phyloP scores from a whole-genome alignment of 176 grass and related monocot species.

The Oryza meyeriana region DNA sequence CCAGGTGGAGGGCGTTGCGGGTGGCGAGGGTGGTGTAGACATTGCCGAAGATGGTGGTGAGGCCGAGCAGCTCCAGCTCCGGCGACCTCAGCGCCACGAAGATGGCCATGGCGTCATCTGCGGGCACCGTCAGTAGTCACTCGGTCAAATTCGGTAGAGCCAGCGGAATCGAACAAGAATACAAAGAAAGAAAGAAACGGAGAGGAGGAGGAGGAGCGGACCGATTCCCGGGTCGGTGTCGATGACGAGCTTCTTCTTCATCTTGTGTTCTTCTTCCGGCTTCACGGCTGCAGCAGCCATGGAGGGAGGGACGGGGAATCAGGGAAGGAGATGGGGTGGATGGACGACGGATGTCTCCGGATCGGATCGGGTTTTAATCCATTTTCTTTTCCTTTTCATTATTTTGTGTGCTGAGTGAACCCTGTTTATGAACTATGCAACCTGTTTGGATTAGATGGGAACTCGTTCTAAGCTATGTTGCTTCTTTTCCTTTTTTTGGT shows the following conservation, averaged over 20 bases:
- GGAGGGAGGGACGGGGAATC: not conserved
- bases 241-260: slow-evolving; percentile 72
- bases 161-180: not conserved
- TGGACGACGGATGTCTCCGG: not conserved
- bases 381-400: no score
- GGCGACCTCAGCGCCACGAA: slow-evolving; percentile 89
- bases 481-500: no score
- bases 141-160: not conserved
- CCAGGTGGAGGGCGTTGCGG: slow-evolving; percentile 90
- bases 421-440: no score
- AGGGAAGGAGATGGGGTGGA: not conserved
- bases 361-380: no score
- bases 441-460: no score
- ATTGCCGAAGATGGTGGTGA: slow-evolving; percentile 91
- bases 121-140: not conserved
- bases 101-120: slow-evolving; percentile 99
- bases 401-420: no score
- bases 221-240: slow-evolving; percentile 82
- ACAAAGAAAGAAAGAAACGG: no score
- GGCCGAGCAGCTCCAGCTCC: slow-evolving; percentile 80
- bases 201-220: not conserved
- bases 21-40: slow-evolving; percentile 87
- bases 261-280: not conserved
- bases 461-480: no score
- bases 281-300: not conserved